Evolutionary conservation across 2,329 filamentous ascomycete species (phyloP), one percentile per base, ranked within the genome.

Genomic region (Stagonosporopsis tanaceti): DNA sequence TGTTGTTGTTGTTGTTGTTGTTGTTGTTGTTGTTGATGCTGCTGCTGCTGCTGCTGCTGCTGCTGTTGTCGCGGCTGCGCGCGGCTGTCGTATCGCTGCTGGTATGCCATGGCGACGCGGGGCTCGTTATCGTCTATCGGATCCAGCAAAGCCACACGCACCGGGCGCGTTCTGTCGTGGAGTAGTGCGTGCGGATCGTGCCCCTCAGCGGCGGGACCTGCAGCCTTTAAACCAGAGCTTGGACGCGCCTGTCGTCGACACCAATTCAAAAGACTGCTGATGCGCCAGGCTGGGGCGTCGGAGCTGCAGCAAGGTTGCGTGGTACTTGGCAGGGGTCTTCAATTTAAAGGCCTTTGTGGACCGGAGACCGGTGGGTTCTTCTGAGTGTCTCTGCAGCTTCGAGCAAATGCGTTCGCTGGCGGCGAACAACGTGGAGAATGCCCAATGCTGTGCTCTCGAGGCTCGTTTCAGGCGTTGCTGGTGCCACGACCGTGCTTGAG

Each of bases 101-200:
- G 75, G 65, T 79, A 77, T 24, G 77, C 77, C 77, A 79, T 79
- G 56, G 57, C 59, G 65, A 57, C 47, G 52, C 53, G 48, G 52
- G 52, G 55, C 7, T 35, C 51, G 57, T 51, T 53, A 56, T 53
- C 59, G 58, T 62, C 57, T 62, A 60, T 61, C 57, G 61, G 59
- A 37, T 47, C 35, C 53, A 60, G 62, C 56, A 50, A 60, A 60
- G 50, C 50, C 53, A 46, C 54, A 32, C 37, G 54, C 54, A 59
- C 62, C 61, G 57, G 64, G 57, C 58, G 62, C 61, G 57, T 59
- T 39, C 57, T 58, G 46, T 59, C 47, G 48, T 53, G 59, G 63
- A 51, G 60, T 57, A 62, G 47, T 59, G 58, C 56, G 35, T 54
- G 62, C 48, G 62, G 65, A 60, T 57, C 59, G 66, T 51, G 54